Evolutionary conservation across 2,329 filamentous ascomycete species (phyloP).

Genomic region (Ilyonectria mors-panacis): DNA sequence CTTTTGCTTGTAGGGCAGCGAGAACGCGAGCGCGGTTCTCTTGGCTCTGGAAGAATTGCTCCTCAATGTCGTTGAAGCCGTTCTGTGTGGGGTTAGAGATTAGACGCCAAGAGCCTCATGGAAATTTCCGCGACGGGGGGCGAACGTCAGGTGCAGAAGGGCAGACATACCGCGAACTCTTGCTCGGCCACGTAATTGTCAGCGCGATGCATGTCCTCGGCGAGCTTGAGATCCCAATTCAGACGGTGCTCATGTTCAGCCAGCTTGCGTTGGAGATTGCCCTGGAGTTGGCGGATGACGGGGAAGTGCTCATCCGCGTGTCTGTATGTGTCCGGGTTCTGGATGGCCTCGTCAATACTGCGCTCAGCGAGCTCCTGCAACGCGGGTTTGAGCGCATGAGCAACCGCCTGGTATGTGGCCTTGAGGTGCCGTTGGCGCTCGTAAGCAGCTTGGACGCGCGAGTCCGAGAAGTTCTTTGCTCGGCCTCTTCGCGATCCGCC

Average conservation of each 20-base stretch:
- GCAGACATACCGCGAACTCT: constrained; percentile 57
- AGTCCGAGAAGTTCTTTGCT: constrained; percentile 69
- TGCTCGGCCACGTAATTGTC: constrained; percentile 53
- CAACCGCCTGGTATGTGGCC: constrained; percentile 74
- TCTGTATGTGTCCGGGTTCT: constrained; percentile 67
- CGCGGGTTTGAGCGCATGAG: constrained; percentile 74
- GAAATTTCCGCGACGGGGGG: constrained; percentile 38
- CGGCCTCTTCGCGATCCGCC: constrained; percentile 63
- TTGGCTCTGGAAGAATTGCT: constrained; percentile 62
- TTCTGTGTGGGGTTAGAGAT: constrained; percentile 51
- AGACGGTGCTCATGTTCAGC: constrained; percentile 51
- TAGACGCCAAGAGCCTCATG: constrained; percentile 40
- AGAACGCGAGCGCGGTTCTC: constrained; percentile 63
- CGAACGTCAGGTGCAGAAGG: constrained; percentile 38
- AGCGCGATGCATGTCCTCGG: constrained; percentile 56
- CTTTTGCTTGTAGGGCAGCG: constrained; percentile 58
- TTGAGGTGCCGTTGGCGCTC: constrained; percentile 78
- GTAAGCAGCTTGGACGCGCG: constrained; percentile 70
- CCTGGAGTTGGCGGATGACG: constrained; percentile 65
- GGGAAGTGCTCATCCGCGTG: constrained; percentile 67
- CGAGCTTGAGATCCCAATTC: constrained; percentile 54
- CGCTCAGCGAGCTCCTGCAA: constrained; percentile 76
- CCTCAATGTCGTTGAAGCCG: constrained; percentile 55
- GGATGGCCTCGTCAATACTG: constrained; percentile 69
- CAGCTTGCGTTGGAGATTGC: constrained; percentile 51